These are phyloP conservation scores for Globisporangium mamillatum DNA, from an alignment of 352 stramenopile genomes.

Conservation along the genomic window DNA sequence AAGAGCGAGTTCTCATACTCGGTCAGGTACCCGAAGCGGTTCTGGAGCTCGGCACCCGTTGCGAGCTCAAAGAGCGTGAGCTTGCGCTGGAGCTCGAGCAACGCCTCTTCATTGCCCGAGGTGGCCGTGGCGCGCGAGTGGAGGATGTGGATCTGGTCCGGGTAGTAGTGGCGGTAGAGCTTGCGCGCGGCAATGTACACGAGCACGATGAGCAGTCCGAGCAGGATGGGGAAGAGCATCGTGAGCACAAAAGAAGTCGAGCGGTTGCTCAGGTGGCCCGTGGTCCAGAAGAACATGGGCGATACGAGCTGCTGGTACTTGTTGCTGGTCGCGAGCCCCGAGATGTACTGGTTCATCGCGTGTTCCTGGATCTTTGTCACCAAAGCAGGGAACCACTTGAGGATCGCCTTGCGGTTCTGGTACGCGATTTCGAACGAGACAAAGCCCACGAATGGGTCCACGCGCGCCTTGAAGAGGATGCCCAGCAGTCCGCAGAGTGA, in stretches of 20 bases:
- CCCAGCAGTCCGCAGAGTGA: background rate
- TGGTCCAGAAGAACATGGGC: conserved; percentile 8
- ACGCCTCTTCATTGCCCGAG: background rate
- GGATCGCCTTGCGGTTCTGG: conserved; percentile 3
- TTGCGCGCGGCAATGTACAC: background rate
- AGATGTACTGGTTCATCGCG: conserved; percentile 6
- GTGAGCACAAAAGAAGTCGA: background rate
- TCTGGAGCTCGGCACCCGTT: conserved; percentile 7
- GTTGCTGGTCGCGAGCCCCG: conserved; percentile 1
- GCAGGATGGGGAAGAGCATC: background rate
- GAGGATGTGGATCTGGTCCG: background rate
- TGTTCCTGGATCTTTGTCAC: background rate
- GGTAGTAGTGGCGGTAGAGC: background rate
- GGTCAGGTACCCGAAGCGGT: conserved; percentile 1
- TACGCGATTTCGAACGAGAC: conserved; percentile 6
- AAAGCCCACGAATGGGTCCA: conserved; percentile 11
- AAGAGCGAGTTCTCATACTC: conserved; percentile 8
- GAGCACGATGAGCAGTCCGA: conserved; percentile 2
- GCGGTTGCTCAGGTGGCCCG: background rate
- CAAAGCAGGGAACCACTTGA: conserved; percentile 3
- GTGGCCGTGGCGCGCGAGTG: background rate
- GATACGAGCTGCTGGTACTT: conserved; percentile 9
- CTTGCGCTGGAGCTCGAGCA: background rate
- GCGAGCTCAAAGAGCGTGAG: conserved; percentile 7
- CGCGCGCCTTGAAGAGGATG: conserved; percentile 6